phyloP scores from a whole-genome alignment of 2,329 filamentous ascomycete genomes.

The Neonectria coccinea region DNA sequence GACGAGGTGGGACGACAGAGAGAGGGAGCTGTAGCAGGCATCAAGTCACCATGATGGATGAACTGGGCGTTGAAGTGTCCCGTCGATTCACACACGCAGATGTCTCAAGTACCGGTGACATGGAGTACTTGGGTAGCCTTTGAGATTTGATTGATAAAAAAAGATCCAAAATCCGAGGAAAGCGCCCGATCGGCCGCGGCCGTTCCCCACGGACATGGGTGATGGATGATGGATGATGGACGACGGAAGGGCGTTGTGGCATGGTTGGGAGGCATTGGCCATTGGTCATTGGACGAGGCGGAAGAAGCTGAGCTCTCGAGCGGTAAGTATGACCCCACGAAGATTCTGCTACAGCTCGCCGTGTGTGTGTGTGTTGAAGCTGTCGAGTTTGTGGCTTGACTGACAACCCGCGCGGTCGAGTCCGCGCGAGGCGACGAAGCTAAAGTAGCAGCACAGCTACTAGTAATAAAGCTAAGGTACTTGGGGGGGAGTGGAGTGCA shows the following conservation, averaged over 20 bases:
- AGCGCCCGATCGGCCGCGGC: constrained; percentile 8
- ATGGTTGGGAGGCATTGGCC: not conserved
- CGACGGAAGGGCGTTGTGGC: too few relatives aligned
- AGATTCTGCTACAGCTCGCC: not conserved
- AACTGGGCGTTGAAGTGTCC: not conserved
- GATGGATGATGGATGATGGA: not conserved
- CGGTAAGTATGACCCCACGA: not conserved
- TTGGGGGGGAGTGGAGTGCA: not conserved
- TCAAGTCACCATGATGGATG: not conserved
- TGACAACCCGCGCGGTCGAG: constrained; percentile 24
- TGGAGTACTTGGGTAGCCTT: not conserved
- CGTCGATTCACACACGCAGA: too few relatives aligned
- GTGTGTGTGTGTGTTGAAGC: too few relatives aligned
- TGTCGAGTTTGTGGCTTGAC: not conserved
- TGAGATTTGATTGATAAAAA: constrained; percentile 24
- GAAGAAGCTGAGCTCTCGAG: constrained; percentile 4
- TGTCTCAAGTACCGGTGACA: constrained; percentile 9
- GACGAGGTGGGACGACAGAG: constrained; percentile 16
- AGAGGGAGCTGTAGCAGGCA: not conserved
- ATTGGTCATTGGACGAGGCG: not conserved
- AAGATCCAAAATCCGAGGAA: constrained; percentile 5
- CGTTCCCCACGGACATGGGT: constrained; percentile 8
- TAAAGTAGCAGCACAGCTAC: not conserved
- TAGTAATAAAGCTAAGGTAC: not conserved
- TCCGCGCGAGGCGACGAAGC: constrained; percentile 23